phyloP scores from a whole-genome alignment of 805 yeast genomes.

The Wickerhamomyces xylosicus region DNA sequence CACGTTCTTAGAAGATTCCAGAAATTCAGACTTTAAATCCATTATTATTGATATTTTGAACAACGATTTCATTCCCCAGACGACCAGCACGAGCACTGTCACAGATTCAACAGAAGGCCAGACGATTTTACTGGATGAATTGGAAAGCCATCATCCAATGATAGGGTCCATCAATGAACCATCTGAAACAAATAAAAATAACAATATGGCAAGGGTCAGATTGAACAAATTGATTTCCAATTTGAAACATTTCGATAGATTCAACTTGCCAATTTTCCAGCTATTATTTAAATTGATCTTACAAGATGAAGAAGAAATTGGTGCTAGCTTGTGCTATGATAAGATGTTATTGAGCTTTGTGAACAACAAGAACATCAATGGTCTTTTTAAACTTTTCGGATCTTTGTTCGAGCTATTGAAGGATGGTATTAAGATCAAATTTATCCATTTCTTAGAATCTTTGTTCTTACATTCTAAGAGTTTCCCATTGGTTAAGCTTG shows the following conservation, averaged over 20 bases:
- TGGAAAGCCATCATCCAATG: too few species aligned
- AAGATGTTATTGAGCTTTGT: slow-evolving; percentile 1
- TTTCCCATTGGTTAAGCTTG: slow-evolving; percentile 23
- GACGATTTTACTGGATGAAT: too few species aligned
- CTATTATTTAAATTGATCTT: slow-evolving; percentile 24
- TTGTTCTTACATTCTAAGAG: slow-evolving; percentile 29
- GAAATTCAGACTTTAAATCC: neutral
- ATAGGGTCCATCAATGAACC: too few species aligned
- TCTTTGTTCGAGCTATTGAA: slow-evolving; percentile 29
- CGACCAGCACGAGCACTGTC: too few species aligned
- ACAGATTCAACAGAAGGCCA: too few species aligned
- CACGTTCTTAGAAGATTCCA: neutral
- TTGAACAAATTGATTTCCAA: slow-evolving; percentile 9
- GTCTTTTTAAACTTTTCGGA: slow-evolving; percentile 18
- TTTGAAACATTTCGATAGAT: slow-evolving; percentile 23
- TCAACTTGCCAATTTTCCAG: slow-evolving; percentile 33
- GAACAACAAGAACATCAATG: slow-evolving; percentile 1
- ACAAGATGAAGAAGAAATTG: slow-evolving; percentile 1
- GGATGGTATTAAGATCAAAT: slow-evolving; percentile 20
- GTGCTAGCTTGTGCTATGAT: too few species aligned
- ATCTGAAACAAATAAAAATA: neutral
- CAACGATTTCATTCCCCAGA: too few species aligned
- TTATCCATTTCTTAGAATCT: slow-evolving; percentile 29
- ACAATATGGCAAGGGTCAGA: neutral
- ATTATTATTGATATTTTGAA: too few species aligned